Conservation (phyloP, 2,329 filamentous ascomycete species). For the Talaromyces rugulosus region DNA sequence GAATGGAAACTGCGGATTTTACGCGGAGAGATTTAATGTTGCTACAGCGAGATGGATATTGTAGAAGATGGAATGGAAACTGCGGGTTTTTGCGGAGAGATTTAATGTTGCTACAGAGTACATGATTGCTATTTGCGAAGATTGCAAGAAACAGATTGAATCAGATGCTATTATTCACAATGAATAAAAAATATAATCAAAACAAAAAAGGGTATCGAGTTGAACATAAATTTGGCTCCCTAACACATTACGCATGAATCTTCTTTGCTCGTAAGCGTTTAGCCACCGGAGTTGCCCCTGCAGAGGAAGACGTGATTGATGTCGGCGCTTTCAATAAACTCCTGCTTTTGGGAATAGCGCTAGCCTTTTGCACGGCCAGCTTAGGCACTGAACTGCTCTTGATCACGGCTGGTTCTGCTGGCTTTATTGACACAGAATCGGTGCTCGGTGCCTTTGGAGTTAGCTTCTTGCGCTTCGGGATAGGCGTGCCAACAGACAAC, state of each 20-base stretch:
- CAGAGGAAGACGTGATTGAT: constrained; percentile 13
- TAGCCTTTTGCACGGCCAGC: constrained; percentile 17
- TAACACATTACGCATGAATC: not conserved
- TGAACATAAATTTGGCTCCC: not conserved
- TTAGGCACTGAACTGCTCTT: constrained; percentile 9
- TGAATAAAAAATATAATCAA: not conserved
- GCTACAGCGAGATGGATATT: no score
- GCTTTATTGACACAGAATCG: not conserved
- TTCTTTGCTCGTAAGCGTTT: constrained; percentile 25
- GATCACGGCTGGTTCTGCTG: not conserved
- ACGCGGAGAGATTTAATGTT: not conserved
- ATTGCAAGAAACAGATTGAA: not conserved
- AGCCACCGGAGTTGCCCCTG: constrained; percentile 34
- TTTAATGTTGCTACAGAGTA: no score
- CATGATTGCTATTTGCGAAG: not conserved
- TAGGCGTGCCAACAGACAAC: constrained; percentile 19
- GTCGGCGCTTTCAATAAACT: constrained; percentile 23
- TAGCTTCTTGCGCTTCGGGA: constrained; percentile 29
- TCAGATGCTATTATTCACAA: not conserved
- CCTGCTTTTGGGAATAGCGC: constrained; percentile 21
- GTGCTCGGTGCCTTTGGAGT: constrained; percentile 28
- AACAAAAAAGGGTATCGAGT: not conserved
- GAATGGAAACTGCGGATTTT: not conserved
- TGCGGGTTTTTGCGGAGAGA: not conserved
- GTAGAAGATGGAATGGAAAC: no score